Evolutionary conservation across 2,329 filamentous ascomycete species (phyloP).

Genomic region (Botryosphaeria dothidea): DNA sequence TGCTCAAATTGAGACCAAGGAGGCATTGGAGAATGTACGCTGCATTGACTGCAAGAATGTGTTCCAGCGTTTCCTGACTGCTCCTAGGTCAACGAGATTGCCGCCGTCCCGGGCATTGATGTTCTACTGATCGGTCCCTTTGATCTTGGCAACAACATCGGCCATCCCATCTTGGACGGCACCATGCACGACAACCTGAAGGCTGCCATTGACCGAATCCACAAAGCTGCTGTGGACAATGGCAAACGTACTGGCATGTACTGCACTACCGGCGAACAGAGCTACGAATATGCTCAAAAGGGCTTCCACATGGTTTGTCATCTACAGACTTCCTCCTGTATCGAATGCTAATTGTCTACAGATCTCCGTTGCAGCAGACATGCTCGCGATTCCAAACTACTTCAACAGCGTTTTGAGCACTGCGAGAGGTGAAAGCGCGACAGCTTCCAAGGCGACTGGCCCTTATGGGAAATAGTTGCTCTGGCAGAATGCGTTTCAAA

Average conservation of each 20-base stretch:
- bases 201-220: constrained; percentile 53
- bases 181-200: constrained; percentile 53
- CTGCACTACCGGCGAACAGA: constrained; percentile 53
- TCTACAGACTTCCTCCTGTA: neutral
- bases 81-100: constrained; percentile 45
- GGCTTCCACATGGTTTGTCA: constrained; percentile 57
- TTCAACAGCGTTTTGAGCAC: constrained; percentile 38
- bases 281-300: constrained; percentile 52
- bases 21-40: constrained; percentile 37
- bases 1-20: constrained; percentile 48
- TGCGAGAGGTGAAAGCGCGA: constrained; percentile 30
- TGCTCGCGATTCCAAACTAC: constrained; percentile 45
- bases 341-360: neutral
- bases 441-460: constrained; percentile 2
- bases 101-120: constrained; percentile 54
- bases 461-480: constrained; percentile 1
- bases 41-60: too few relatives aligned
- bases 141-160: constrained; percentile 60
- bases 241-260: constrained; percentile 59
- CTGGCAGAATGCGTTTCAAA: too few relatives aligned
- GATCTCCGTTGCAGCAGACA: constrained; percentile 40
- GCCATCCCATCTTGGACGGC: constrained; percentile 50
- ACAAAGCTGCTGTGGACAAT: constrained; percentile 51
- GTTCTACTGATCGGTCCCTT: constrained; percentile 57
- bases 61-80: too few relatives aligned